These are phyloP conservation scores for Carpinus fangiana DNA, from an alignment of 306 rosid species.

Conservation along the genomic window DNA sequence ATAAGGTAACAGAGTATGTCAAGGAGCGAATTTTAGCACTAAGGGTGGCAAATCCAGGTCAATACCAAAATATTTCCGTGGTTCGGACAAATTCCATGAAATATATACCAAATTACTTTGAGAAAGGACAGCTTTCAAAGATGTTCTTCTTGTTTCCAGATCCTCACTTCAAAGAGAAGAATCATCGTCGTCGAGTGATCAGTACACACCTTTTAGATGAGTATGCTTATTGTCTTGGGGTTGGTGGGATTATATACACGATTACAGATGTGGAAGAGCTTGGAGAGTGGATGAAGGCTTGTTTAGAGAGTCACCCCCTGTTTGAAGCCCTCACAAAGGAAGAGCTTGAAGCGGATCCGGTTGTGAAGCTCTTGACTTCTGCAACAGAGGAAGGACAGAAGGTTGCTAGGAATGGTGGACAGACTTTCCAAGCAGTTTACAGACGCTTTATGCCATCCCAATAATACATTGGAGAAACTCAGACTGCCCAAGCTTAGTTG, in stretches of 20 bases:
- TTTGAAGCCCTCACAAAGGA: slow-evolving; percentile 66
- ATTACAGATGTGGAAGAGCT: slow-evolving; percentile 95
- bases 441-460: slow-evolving; percentile 57
- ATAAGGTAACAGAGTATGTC: slow-evolving; percentile 88
- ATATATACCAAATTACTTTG: slow-evolving; percentile 89
- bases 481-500: slow-evolving; percentile 11
- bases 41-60: slow-evolving; percentile 69
- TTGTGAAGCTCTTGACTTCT: slow-evolving; percentile 63
- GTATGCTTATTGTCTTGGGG: slow-evolving; percentile 73
- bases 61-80: slow-evolving; percentile 84
- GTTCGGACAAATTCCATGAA: slow-evolving; percentile 96
- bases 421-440: slow-evolving; percentile 73
- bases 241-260: slow-evolving; percentile 89
- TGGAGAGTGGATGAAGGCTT: slow-evolving; percentile 90
- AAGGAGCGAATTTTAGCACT: slow-evolving; percentile 81
- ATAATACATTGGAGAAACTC: slow-evolving; percentile 36
- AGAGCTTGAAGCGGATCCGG: slow-evolving; percentile 87
- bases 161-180: slow-evolving; percentile 99
- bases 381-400: slow-evolving; percentile 99
- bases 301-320: slow-evolving; percentile 86
- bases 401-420: slow-evolving; percentile 94
- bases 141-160: slow-evolving; percentile 97
- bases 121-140: slow-evolving; percentile 80
- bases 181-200: slow-evolving; percentile 89
- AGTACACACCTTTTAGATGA: slow-evolving; percentile 87